A percentile compares a stretch with the other conserved stretches of the same genome.
phyloP scores from a whole-genome alignment of 805 yeast species.

The Candida sphagnicola region DNA sequence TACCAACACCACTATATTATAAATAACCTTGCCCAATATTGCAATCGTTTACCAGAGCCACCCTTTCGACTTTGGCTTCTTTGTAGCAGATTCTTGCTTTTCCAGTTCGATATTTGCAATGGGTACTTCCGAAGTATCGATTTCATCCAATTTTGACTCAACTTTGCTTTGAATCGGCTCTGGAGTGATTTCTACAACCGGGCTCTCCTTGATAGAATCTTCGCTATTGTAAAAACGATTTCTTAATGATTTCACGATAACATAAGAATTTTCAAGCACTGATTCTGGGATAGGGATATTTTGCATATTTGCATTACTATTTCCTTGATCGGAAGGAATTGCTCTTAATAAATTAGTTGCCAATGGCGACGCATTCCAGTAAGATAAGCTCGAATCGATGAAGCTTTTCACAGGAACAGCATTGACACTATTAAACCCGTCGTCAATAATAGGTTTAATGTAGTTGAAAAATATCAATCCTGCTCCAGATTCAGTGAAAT shows the following conservation, averaged over 20 bases:
- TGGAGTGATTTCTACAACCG: too few species aligned
- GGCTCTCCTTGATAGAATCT: background rate
- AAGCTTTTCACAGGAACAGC: background rate
- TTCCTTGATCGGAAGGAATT: background rate
- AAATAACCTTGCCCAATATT: too few species aligned
- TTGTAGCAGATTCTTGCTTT: background rate
- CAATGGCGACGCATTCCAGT: background rate
- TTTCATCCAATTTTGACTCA: too few species aligned
- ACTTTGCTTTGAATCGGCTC: too few species aligned
- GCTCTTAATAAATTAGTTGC: background rate
- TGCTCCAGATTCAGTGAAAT: constrained; percentile 27
- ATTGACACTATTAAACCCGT: background rate
- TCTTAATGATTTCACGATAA: constrained; percentile 3
- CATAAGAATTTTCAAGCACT: constrained; percentile 5
- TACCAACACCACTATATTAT: too few species aligned
- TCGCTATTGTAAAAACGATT: constrained; percentile 2
- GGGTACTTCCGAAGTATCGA: too few species aligned
- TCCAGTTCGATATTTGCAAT: too few species aligned
- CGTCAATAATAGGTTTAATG: constrained; percentile 20
- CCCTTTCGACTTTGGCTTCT: background rate
- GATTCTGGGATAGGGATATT: background rate
- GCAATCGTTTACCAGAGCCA: background rate
- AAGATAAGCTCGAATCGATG: background rate
- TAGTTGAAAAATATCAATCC: constrained; percentile 28
- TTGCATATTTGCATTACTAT: background rate